Evolutionary conservation across 352 stramenopile species (phyloP).

Genomic region (Blastocystis sp.): DNA sequence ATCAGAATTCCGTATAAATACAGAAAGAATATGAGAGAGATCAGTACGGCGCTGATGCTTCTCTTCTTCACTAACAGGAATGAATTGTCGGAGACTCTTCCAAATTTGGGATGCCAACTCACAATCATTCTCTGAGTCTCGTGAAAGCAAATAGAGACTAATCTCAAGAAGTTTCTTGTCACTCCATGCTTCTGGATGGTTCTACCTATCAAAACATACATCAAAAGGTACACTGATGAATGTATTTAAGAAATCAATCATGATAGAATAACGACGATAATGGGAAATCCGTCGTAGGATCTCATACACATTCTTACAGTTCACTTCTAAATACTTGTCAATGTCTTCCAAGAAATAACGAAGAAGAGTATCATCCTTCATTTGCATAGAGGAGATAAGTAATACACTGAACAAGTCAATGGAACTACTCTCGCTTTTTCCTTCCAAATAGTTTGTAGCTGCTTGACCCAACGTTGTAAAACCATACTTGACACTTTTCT

Average conservation of each 20-base stretch:
- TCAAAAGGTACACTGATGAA: background rate
- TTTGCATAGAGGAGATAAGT: background rate
- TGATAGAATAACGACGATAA: constrained; percentile 5
- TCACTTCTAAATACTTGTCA: background rate
- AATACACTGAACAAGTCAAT: constrained; percentile 24
- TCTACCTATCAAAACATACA: background rate
- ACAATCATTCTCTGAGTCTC: background rate
- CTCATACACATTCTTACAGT: background rate
- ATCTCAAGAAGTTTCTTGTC: background rate
- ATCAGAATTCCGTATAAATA: background rate
- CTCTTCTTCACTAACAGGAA: background rate
- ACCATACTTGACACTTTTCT: background rate
- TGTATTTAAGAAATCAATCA: background rate
- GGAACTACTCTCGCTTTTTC: background rate
- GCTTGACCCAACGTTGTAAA: background rate
- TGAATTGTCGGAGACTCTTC: background rate
- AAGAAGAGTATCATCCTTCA: constrained; percentile 20
- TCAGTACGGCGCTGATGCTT: background rate
- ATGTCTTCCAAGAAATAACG: background rate
- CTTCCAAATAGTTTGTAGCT: background rate
- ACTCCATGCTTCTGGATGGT: background rate
- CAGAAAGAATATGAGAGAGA: background rate
- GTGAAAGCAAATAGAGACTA: background rate
- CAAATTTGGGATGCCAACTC: background rate
- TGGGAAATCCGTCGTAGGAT: background rate